Evolutionary conservation across 2,329 filamentous ascomycete genomes (phyloP), one percentile per base, ranked within the genome.

Genomic region (Aspergillus hortae): DNA sequence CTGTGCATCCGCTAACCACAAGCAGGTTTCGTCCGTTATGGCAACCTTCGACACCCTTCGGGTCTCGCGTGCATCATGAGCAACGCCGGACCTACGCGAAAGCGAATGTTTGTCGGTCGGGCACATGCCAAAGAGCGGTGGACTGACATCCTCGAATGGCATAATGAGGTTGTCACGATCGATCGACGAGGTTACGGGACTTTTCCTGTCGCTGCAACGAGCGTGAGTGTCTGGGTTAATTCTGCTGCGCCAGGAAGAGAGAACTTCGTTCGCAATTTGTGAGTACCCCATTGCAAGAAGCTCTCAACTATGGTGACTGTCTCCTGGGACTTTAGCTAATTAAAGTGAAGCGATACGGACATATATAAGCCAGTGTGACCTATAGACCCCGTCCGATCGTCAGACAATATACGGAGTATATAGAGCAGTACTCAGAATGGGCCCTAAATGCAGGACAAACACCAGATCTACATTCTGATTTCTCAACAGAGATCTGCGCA

Each of bases 161-260:
- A 77, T 50, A 61, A 79, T 45, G 77, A 77, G 0, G 75, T 81
- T 55, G 79, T 88, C 0, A 67, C 71, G 14, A 85, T 89, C 58
- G 83, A 83, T 56, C 67, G 73, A 1, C 73, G 80, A 30, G 86
- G 86, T 0, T 85, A 75, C 61, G 86, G 80, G 0, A 53, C 72
- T 12, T 89, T 89, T 58, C 74, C 74, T 0, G 82, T 81, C 36
- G 69, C 70, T 10, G 74, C 74, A 5, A 73, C 77, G 35, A 83
- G 81, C 60, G 77, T 86, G 1, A 78, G 80, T 44, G 79, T 88
- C 3, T 89, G 82, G 80, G 83, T 85, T 0, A 79, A 80, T 54
- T 74, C 74, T 42, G 73, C 75, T 53, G 82, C 81, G 1, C 71
- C 78, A 40, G 81, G 79, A 0, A 75, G 79, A 58, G 72, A 76